These are phyloP conservation scores for Ananas comosus DNA, from an alignment of 176 grass and related monocot genomes.

Conservation along the genomic window DNA sequence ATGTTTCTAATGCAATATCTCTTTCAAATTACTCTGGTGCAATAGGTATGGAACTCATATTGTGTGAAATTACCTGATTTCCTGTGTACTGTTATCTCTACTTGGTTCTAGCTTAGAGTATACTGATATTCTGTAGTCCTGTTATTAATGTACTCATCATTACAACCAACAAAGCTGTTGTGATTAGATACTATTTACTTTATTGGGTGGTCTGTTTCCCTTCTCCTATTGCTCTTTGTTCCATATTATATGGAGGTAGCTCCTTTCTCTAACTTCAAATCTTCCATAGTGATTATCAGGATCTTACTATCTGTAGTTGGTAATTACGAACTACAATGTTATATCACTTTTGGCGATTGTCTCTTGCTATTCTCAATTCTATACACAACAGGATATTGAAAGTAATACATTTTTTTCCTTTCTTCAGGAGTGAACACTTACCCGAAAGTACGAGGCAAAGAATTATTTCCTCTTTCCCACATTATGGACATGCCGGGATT, in stretches of 20 bases:
- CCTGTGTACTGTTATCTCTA: neutral
- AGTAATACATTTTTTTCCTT: constrained; percentile 2
- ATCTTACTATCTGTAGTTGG: neutral
- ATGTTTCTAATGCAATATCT: neutral
- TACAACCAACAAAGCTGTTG: neutral
- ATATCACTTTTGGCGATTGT: neutral
- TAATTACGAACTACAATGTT: neutral
- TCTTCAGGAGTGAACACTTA: constrained; percentile 58
- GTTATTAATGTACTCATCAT: neutral
- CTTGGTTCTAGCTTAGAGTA: neutral
- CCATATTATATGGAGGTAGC: neutral
- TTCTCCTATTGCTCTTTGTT: neutral
- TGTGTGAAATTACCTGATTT: neutral
- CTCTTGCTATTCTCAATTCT: neutral
- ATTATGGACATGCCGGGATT: constrained; percentile 96
- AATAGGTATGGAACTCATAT: neutral
- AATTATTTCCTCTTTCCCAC: constrained; percentile 77
- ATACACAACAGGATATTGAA: constrained; percentile 3
- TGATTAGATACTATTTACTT: neutral
- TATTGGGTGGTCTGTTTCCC: neutral
- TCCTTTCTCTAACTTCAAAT: neutral
- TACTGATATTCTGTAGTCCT: too few relatives aligned
- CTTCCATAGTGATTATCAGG: neutral
- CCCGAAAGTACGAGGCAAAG: constrained; percentile 47
- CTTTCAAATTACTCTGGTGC: neutral